A percentile compares a stretch with the other conserved stretches of the same genome.
Conservation (phyloP, 2,329 filamentous ascomycete species). For the Gnomoniopsis sp. region DNA sequence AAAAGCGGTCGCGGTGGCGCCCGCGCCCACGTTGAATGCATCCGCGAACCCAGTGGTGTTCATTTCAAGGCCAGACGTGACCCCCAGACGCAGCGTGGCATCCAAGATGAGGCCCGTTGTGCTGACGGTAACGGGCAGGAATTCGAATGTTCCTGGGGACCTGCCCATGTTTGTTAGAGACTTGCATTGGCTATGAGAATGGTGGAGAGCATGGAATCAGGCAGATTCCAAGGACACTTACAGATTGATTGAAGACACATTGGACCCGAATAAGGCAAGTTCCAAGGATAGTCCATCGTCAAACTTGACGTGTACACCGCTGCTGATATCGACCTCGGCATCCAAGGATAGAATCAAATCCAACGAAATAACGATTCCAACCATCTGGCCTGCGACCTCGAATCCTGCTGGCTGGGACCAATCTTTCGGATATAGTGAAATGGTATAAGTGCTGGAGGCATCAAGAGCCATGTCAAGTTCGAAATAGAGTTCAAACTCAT, state of each 20-base stretch:
- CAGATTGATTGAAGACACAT: slow-evolving; percentile 46
- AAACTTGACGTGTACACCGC: slow-evolving; percentile 52
- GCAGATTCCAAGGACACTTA: slow-evolving; percentile 31
- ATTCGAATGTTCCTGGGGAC: slow-evolving; percentile 52
- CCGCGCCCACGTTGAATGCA: slow-evolving; percentile 28
- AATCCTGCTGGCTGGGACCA: slow-evolving; percentile 38
- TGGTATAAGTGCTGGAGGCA: slow-evolving; percentile 38
- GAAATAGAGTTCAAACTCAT: slow-evolving; percentile 50
- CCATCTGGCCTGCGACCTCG: slow-evolving; percentile 33
- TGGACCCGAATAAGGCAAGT: slow-evolving; percentile 46
- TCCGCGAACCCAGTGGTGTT: slow-evolving; percentile 15
- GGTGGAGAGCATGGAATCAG: not conserved
- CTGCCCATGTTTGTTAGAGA: slow-evolving; percentile 25
- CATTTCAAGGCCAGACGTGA: slow-evolving; percentile 39
- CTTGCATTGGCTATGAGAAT: not conserved
- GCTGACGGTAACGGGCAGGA: slow-evolving; percentile 50
- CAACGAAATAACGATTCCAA: slow-evolving; percentile 46
- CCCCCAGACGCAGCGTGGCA: slow-evolving; percentile 44
- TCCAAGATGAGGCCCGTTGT: slow-evolving; percentile 39
- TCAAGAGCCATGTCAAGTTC: slow-evolving; percentile 40
- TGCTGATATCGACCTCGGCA: slow-evolving; percentile 45
- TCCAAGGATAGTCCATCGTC: slow-evolving; percentile 47
- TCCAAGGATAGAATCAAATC: slow-evolving; percentile 50
- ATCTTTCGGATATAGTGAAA: slow-evolving; percentile 46
- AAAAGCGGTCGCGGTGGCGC: slow-evolving; percentile 34